Evolutionary conservation across 2,329 filamentous ascomycete species (phyloP), one percentile per base, ranked within the genome.

Genomic region (Arthroderma uncinatum): DNA sequence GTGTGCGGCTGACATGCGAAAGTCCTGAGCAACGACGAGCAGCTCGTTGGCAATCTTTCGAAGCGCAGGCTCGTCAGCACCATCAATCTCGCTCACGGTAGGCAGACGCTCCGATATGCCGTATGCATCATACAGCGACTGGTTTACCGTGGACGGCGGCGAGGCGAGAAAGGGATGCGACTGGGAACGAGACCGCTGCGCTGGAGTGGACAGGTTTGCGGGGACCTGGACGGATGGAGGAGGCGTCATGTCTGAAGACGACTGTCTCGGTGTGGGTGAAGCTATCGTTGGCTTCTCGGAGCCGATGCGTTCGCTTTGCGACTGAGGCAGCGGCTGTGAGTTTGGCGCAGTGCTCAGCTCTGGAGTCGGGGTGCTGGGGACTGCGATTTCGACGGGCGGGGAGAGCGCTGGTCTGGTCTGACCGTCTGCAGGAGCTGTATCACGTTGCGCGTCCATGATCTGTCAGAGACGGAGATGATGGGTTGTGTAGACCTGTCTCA

Each of bases 1-100:
- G 69, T 96, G 91, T 33, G 91, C 87, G 14, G 87, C 85, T 59
- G 91, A 87, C 76, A 90, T 91, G 66, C 93, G 88, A 57, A 82
- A 79, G 62, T 86, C 83, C 61, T 79, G 76, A n/a, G 83, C 69
- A 14, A 79, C 74, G 9, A 72, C 70, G 25, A 80, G 74, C 10
- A 85, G 72, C 21, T 76, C 75, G 70, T 75, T 73, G 34, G 81
- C 75, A 65, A 82, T 81, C 47, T 68, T 68, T 23, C 80, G 77
- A 53, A 84, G 71, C 61, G 80, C 76, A 2, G 78, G 71, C 14
- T 76, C 68, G 16, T 76, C 73, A 10, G 80, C 80, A 62, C 69
- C 70, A 55, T 75, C 75, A 61, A 84, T 76, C 53, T 82, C 76
- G 25, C 79, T 75, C 10, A 68, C 62, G 1, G 76, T 77, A 33